These are phyloP conservation scores for Ajuga chamaepitys DNA, from an alignment of 257 asterid species.

Conservation along the genomic window DNA sequence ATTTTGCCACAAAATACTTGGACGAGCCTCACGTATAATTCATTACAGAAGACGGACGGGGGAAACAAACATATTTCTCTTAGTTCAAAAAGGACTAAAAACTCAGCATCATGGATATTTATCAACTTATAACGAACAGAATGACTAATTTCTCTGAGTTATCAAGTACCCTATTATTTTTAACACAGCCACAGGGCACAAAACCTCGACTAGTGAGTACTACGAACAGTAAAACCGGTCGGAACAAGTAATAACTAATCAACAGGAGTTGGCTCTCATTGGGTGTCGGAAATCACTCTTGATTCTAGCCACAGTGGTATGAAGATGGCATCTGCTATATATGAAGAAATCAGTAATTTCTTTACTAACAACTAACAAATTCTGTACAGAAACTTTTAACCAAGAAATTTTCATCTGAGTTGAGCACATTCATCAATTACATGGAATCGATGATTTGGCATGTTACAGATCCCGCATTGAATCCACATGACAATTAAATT, in stretches of 20 bases:
- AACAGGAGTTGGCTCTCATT: background rate
- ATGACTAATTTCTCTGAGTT: background rate
- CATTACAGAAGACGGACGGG: background rate
- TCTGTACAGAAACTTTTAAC: background rate
- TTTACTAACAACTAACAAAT: background rate
- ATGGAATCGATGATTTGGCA: background rate
- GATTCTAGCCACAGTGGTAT: background rate
- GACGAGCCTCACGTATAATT: background rate
- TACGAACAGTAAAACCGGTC: background rate
- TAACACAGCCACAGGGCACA: background rate
- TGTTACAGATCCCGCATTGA: background rate
- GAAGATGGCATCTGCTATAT: background rate
- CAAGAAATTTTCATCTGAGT: background rate
- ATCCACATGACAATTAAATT: background rate
- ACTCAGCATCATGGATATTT: too few species aligned
- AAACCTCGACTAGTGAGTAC: background rate
- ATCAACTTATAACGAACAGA: too few species aligned
- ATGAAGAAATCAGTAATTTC: background rate
- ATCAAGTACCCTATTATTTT: background rate
- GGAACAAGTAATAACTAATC: background rate
- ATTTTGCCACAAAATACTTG: background rate
- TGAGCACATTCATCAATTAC: background rate
- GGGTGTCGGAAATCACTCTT: background rate
- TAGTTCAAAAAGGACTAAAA: background rate
- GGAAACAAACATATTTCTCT: background rate